These are phyloP conservation scores for Phaffia rhodozyma DNA, from an alignment of 1,284 basidiomycete species.

Conservation along the genomic window DNA sequence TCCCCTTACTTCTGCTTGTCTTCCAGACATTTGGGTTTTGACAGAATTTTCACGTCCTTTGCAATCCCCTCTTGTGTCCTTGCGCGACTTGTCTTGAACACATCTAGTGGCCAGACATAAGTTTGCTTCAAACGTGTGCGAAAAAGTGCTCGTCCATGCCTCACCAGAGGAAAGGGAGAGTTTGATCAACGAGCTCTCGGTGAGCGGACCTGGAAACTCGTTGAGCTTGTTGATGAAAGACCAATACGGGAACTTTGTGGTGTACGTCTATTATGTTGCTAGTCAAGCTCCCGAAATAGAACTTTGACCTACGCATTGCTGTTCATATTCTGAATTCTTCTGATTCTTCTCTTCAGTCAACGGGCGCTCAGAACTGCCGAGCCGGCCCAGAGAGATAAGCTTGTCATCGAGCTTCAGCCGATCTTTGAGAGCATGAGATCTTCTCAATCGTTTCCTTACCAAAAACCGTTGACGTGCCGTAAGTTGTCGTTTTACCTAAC, in stretches of 20 bases:
- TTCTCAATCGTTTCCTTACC: slow-evolving; percentile 49
- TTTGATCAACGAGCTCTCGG: slow-evolving; percentile 71
- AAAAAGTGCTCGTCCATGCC: slow-evolving; percentile 70
- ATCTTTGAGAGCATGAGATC: slow-evolving; percentile 56
- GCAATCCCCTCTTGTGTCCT: not conserved
- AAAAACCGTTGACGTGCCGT: slow-evolving; percentile 34
- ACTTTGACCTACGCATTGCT: slow-evolving; percentile 9
- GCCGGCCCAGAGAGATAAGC: slow-evolving; percentile 52
- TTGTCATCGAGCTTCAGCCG: slow-evolving; percentile 52
- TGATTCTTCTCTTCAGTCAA: slow-evolving; percentile 66
- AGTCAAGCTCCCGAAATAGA: slow-evolving; percentile 44
- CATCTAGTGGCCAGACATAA: slow-evolving; percentile 65
- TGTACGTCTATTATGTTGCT: slow-evolving; percentile 33
- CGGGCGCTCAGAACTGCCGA: slow-evolving; percentile 58
- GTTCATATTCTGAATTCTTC: slow-evolving; percentile 2
- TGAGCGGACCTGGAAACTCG: slow-evolving; percentile 48
- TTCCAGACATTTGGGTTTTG: too few species aligned
- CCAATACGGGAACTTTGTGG: slow-evolving; percentile 42
- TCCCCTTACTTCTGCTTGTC: not conserved
- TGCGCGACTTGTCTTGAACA: slow-evolving; percentile 18
- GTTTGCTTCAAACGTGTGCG: slow-evolving; percentile 94
- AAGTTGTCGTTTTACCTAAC: too few species aligned
- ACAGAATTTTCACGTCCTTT: too few species aligned
- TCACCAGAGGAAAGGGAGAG: slow-evolving; percentile 49
- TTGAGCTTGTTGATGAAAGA: slow-evolving; percentile 80